Percentiles rank a stretch among this genome's conserved stretches.
Evolutionary conservation across 495 filamentous ascomycete species (phyloP).

Genomic region (Aspergillus cavernicola): DNA sequence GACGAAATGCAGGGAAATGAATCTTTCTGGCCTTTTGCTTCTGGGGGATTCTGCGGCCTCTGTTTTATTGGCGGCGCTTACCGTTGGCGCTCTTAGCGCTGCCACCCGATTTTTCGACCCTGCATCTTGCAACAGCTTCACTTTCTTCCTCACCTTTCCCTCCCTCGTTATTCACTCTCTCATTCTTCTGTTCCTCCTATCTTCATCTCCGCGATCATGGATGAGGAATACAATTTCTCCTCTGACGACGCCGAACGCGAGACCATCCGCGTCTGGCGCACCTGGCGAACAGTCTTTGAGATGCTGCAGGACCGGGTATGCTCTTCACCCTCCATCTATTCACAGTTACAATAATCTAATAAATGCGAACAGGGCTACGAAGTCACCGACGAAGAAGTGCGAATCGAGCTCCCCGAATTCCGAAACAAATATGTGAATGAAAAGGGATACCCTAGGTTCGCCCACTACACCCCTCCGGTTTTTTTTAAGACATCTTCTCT

Average conservation of each 20-base stretch:
- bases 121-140: background rate
- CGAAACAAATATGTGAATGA: conserved; percentile 57
- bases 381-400: conserved; percentile 81
- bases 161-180: background rate
- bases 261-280: conserved; percentile 75
- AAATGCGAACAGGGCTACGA: conserved; percentile 75
- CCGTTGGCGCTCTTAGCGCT: conserved; percentile 27
- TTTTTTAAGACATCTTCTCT: conserved; percentile 55
- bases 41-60: conserved; percentile 19
- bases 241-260: conserved; percentile 60
- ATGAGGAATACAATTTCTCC: conserved; percentile 42
- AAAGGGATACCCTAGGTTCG: conserved; percentile 71
- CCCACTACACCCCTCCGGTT: background rate
- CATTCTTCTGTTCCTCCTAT: background rate
- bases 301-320: conserved; percentile 78
- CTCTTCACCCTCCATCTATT: background rate
- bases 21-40: conserved; percentile 17
- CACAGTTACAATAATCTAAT: background rate
- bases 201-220: conserved; percentile 2
- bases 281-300: conserved; percentile 81
- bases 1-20: conserved; percentile 2
- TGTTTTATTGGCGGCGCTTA: conserved; percentile 23
- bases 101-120: conserved; percentile 27
- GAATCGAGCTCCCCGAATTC: conserved; percentile 76
- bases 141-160: conserved; percentile 3